Evolutionary conservation across 169 alveolate species (phyloP), one percentile per base, ranked within the genome.

Genomic region (Plasmodium falciparum): DNA sequence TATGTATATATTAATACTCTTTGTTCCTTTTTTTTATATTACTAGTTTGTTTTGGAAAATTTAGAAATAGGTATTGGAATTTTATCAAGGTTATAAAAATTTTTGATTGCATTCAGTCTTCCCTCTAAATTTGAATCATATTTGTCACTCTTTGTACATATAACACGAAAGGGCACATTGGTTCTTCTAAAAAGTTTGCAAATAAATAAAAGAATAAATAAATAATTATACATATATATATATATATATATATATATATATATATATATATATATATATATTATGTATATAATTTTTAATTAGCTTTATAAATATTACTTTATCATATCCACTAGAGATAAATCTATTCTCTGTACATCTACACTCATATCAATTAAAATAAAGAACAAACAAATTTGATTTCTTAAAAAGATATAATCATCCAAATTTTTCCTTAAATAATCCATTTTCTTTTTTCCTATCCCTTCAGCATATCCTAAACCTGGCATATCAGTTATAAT

Each of bases 401-500:
- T 78, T 66, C 89, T 26, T 59, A 78, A 70, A 54, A 39, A 78
- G 50, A 78, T 67, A 45, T 78, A 78, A 71, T 78, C 89, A 56
- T 78, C 89, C 54, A 78, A 39, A 24, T 78, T 78, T 22, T 78
- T 78, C 39, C 29, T 78, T 33, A 78, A 65, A 9, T 24, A 50
- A 8, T 78, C 78, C 89, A 78, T 78, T 45, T 78, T 78, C 43
- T 66, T 66, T 65, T 66, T 67, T n/a, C 89, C 89, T 52, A 78
- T 78, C 54, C 89, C 89, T 66, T 12, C 80, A 15, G 89, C 89
- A 66, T 78, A 78, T 45, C 89, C 89, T 47, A 78, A 63, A 17
- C 89, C 89, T 47, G 89, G 89, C 89, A 78, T 78, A 59, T 78
- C 89, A 6, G 89, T 78, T 24, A 78, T 45, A 65, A 78, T 78